Evolutionary conservation across 805 yeast genomes (phyloP).

Genomic region (Candida awuae): DNA sequence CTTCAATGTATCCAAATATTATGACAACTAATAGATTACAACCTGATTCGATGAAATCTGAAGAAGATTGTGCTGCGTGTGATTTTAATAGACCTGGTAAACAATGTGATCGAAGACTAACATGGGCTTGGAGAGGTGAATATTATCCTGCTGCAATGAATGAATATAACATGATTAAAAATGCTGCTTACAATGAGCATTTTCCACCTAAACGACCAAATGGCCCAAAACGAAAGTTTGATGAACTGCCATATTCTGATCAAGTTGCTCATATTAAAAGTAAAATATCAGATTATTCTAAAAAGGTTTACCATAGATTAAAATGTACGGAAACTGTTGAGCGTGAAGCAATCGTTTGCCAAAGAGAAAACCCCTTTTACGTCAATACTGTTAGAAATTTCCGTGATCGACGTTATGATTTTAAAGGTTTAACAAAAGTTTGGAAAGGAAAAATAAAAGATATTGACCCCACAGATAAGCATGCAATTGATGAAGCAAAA

Average conservation of each 20-base stretch:
- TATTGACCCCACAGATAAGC: slow-evolving; percentile 45
- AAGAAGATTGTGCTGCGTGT: slow-evolving; percentile 94
- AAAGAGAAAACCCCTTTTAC: slow-evolving; percentile 94
- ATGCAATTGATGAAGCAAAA: slow-evolving; percentile 76
- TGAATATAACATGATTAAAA: slow-evolving; percentile 83
- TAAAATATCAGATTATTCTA: slow-evolving; percentile 74
- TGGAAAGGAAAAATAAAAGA: slow-evolving; percentile 80
- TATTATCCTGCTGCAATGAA: slow-evolving; percentile 84
- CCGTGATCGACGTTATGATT: slow-evolving; percentile 93
- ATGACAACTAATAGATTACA: slow-evolving; percentile 96
- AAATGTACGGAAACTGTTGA: slow-evolving; percentile 78
- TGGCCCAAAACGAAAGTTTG: slow-evolving; percentile 56
- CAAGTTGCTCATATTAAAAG: slow-evolving; percentile 72
- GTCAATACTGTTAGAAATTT: slow-evolving; percentile 90
- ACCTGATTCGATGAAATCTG: slow-evolving; percentile 95
- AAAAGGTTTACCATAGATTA: slow-evolving; percentile 74
- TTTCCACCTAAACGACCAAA: slow-evolving; percentile 58
- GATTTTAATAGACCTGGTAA: slow-evolving; percentile 96
- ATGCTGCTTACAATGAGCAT: slow-evolving; percentile 70
- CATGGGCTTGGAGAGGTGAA: slow-evolving; percentile 99
- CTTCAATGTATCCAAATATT: slow-evolving; percentile 98
- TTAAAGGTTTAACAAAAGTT: slow-evolving; percentile 83
- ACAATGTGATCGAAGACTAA: slow-evolving; percentile 79
- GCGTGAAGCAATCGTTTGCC: slow-evolving; percentile 91
- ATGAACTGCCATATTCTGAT: slow-evolving; percentile 66